Percentiles rank a stretch among this genome's conserved stretches.
phyloP scores from a whole-genome alignment of 768 basidiomycete genomes.

The Suillus subluteus region DNA sequence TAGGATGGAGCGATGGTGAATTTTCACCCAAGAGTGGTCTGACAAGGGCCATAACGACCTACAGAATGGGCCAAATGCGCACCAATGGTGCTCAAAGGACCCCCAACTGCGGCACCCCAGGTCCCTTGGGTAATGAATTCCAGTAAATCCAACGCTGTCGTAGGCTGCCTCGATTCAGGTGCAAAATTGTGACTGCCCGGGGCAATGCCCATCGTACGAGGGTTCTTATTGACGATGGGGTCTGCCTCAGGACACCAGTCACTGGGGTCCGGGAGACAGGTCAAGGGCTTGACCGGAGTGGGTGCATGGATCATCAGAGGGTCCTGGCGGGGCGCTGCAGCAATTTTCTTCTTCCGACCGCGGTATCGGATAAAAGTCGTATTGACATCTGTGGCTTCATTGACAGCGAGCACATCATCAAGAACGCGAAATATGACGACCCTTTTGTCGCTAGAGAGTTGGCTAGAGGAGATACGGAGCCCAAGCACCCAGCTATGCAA shows the following conservation, averaged over 20 bases:
- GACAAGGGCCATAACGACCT: conserved; percentile 21
- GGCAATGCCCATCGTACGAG: conserved; percentile 30
- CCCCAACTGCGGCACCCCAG: conserved; percentile 27
- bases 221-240: conserved; percentile 34
- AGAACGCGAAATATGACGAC: neutral
- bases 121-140: conserved; percentile 27
- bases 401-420: conserved; percentile 3
- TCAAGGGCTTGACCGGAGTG: conserved; percentile 16
- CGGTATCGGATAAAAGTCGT: conserved; percentile 1
- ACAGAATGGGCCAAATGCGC: conserved; percentile 26
- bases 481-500: conserved; percentile 19
- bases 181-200: conserved; percentile 25
- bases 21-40: conserved; percentile 23
- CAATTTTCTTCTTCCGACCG: neutral
- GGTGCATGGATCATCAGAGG: conserved; percentile 19
- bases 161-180: conserved; percentile 10
- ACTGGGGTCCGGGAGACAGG: conserved; percentile 16
- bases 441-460: neutral
- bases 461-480: conserved; percentile 1
- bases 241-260: conserved; percentile 37
- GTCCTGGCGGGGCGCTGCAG: neutral
- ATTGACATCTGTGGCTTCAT: neutral
- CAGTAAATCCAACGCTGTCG: conserved; percentile 31
- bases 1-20: neutral
- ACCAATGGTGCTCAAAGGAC: conserved; percentile 29